Evolutionary conservation across 352 stramenopile genomes (phyloP), one percentile per base, ranked within the genome.

Genomic region (Globisporangium spinosum): DNA sequence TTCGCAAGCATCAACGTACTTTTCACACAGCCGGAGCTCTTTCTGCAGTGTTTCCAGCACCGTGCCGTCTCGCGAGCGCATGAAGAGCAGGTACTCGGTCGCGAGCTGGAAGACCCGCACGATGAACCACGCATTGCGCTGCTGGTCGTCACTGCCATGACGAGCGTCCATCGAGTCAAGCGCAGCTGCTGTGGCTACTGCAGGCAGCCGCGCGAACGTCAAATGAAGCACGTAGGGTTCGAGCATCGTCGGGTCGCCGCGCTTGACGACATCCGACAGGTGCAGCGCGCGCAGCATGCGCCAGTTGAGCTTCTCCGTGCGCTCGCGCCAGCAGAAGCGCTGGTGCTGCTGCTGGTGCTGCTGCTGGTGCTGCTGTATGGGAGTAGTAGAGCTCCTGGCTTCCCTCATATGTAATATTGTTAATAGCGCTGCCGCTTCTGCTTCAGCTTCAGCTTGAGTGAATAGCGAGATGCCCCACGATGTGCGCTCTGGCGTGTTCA

Each of bases 51-150:
- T 78, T 34, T 91, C 75, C 7, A 93, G 59, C 34, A 89, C 69
- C 15, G 80, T 65, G 6, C 75, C 71, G 43, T 91, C 85, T 23
- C 78, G 68, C 7, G 82, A 72, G 1, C 85, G 71, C 69, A 91
- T 77, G 65, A 83, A 94, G 13, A 92, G 78, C 62, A 94, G 34
- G 72, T 87, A 94, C 68, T 94, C 85, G 79, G 89, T 90, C 9
- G 85, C 62, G 45, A 94, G 69, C 71, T 94, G 85, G 29, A 94
- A 58, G 43, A 91, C 56, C 4, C 82, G 82, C 70, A 90, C 76
- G 15, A 93, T 25, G 71, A 90, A 89, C 85, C 85, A 93, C 43
- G 75, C 81, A 60, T 90, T 81, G 53, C 77, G 78, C 38, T 67
- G 34, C 17, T 68, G 51, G 20, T 60, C 67, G 27, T 56, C 57